phyloP scores from a whole-genome alignment of 140 eudicot species.

The Stevia rebaudiana region DNA sequence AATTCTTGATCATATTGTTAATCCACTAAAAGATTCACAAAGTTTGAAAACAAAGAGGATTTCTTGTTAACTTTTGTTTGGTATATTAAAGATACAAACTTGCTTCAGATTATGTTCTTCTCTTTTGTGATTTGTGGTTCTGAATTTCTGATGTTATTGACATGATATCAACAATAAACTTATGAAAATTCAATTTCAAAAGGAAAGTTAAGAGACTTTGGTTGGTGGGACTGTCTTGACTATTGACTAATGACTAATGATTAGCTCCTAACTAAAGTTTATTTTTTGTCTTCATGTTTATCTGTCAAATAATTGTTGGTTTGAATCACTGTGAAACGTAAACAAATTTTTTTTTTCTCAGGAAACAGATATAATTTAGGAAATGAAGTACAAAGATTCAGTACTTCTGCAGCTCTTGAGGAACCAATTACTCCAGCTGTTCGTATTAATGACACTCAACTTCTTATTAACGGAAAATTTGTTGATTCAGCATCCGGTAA shows the following conservation, averaged over 20 bases:
- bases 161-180: not conserved
- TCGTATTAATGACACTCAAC: constrained; percentile 60
- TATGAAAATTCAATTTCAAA: not conserved
- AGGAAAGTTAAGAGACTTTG: not conserved
- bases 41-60: not conserved
- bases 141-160: constrained; percentile 2
- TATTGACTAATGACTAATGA: not conserved
- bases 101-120: not conserved
- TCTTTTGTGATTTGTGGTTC: constrained; percentile 4
- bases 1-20: not conserved
- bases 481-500: constrained; percentile 86
- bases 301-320: not conserved
- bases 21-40: not conserved
- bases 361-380: constrained; percentile 32
- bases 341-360: constrained; percentile 15
- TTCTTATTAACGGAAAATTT: constrained; percentile 83
- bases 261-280: not conserved
- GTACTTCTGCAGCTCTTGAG: constrained; percentile 54
- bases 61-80: not conserved
- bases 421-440: constrained; percentile 72
- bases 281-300: not conserved
- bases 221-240: constrained; percentile 3
- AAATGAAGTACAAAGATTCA: constrained; percentile 39
- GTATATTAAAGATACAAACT: not conserved
- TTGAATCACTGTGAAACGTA: not conserved